Evolutionary conservation across 2,329 filamentous ascomycete genomes (phyloP), one percentile per base, ranked within the genome.

Genomic region (Leptographium wingfieldii): DNA sequence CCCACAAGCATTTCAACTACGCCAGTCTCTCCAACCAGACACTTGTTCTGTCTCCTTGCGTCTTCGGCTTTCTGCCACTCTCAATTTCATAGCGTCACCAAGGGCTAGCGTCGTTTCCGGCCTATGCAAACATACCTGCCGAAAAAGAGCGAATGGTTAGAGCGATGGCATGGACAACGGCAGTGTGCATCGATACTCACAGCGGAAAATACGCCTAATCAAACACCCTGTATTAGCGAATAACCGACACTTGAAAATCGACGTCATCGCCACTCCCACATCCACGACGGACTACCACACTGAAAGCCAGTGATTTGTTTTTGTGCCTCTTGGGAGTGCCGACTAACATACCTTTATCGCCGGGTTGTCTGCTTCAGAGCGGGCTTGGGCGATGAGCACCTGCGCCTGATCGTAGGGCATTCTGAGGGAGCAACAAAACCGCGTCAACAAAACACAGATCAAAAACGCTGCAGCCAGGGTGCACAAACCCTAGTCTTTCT

Each of bases 121-220:
- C 82, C 83, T 65, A 85, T 84, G 63, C 80, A 84, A 46, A 85
- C 79, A 67, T 85, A 84, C 63, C 81, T 84, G 19, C 9, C 22
- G 25, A 48, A 40, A 40, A 14, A 19, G 22, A 31, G 60, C 7
- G 3, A 49, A 12, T 27, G 27, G 54, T 43, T 55, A 43, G 54
- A 25, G 29, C 14, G 27, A n/a, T 53, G 27, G 9, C 25, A 33
- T 14, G 29, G 27, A 54, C 29, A 54, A 19, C 12, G 7, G 19
- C 27, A 3, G 27, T 40, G 3, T n/a, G 16, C n/a, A 29, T 25
- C n/a, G 19, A 55, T 6, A 58, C 58, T 76, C 71, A 85, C 77
- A 85, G 67, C 52, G 80, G 80, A 62, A 85, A 85, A 68, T 85
- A 85, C 38, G 81, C 78, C 82, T 82, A 65, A 40, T 22, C 7